Evolutionary conservation across 352 stramenopile genomes (phyloP).

Genomic region (Peronospora tabacina): DNA sequence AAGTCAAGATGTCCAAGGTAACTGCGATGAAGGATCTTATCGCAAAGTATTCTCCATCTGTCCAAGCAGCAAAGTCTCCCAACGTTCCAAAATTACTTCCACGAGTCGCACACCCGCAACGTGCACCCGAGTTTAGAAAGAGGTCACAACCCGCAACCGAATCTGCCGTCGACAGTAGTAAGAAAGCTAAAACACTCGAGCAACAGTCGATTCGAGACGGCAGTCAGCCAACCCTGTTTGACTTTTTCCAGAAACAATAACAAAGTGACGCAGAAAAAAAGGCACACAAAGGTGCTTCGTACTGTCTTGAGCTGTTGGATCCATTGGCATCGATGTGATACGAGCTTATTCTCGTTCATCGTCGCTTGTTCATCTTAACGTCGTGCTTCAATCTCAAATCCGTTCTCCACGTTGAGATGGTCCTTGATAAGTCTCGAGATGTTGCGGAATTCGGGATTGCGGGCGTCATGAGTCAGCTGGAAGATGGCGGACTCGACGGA

Average conservation of each 20-base stretch:
- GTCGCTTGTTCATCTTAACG: constrained; percentile 8
- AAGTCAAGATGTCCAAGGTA: constrained; percentile 16
- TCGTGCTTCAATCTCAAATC: constrained; percentile 31
- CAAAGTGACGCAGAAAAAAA: constrained; percentile 6
- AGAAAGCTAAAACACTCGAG: constrained; percentile 7
- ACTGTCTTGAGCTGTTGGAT: constrained; percentile 9
- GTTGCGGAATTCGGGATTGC: constrained; percentile 89
- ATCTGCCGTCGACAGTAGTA: constrained; percentile 6
- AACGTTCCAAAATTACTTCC: not conserved
- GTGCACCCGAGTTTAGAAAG: constrained; percentile 20
- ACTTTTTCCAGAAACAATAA: constrained; percentile 38
- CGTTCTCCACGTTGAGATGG: constrained; percentile 62
- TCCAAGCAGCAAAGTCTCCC: constrained; percentile 2
- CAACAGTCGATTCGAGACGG: constrained; percentile 8
- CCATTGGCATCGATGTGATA: not conserved
- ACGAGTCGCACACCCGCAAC: constrained; percentile 14
- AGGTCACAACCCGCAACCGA: constrained; percentile 14
- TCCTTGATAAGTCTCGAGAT: constrained; percentile 94
- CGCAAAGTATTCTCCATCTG: constrained; percentile 21
- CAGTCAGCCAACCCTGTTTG: constrained; percentile 29
- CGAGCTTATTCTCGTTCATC: not conserved
- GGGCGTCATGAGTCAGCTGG: constrained; percentile 89
- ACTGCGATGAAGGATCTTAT: constrained; percentile 32
- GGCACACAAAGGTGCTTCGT: constrained; percentile 11
- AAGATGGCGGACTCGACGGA: constrained; percentile 94